phyloP scores from a whole-genome alignment of 495 filamentous ascomycete genomes.

The Trichocladium antarcticum region DNA sequence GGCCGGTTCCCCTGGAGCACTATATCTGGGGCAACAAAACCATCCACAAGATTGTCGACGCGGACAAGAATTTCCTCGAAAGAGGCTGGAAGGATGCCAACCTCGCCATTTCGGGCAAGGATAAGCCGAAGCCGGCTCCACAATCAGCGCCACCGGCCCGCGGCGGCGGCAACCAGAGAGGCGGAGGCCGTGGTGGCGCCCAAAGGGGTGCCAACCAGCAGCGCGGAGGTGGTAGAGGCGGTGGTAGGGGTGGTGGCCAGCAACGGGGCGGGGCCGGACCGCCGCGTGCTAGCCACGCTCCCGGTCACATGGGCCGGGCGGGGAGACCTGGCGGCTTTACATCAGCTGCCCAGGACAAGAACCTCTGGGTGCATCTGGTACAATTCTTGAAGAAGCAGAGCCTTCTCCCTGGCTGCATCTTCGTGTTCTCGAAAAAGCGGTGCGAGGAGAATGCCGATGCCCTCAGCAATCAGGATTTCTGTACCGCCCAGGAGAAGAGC shows the following conservation, averaged over 20 bases:
- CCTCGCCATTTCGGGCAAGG: constrained; percentile 65
- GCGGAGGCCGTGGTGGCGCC: constrained; percentile 35
- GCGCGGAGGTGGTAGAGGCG: constrained; percentile 48
- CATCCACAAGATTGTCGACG: constrained; percentile 88
- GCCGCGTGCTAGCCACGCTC: constrained; percentile 44
- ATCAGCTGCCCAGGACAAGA: constrained; percentile 83
- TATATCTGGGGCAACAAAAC: constrained; percentile 89
- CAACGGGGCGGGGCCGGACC: constrained; percentile 50
- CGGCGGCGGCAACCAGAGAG: constrained; percentile 41
- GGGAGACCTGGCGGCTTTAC: constrained; percentile 75
- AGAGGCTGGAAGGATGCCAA: constrained; percentile 93
- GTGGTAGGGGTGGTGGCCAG: constrained; percentile 46
- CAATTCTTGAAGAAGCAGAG: constrained; percentile 79
- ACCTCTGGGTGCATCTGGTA: constrained; percentile 92
- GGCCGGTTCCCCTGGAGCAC: constrained; percentile 90
- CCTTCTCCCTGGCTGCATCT: constrained; percentile 84
- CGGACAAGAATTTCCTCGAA: constrained; percentile 81
- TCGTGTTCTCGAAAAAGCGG: constrained; percentile 95
- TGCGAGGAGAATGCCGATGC: constrained; percentile 97
- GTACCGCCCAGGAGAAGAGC: constrained; percentile 86
- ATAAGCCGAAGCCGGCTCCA: constrained; percentile 53
- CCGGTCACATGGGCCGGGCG: constrained; percentile 78
- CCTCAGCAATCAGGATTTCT: constrained; percentile 87
- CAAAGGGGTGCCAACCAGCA: constrained; percentile 49
- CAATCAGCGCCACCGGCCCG: constrained; percentile 35